A percentile compares a stretch with the other conserved stretches of the same genome.
These are phyloP conservation scores for Thalassiosira mediterranea DNA, from an alignment of 352 stramenopile genomes.

Conservation along the genomic window DNA sequence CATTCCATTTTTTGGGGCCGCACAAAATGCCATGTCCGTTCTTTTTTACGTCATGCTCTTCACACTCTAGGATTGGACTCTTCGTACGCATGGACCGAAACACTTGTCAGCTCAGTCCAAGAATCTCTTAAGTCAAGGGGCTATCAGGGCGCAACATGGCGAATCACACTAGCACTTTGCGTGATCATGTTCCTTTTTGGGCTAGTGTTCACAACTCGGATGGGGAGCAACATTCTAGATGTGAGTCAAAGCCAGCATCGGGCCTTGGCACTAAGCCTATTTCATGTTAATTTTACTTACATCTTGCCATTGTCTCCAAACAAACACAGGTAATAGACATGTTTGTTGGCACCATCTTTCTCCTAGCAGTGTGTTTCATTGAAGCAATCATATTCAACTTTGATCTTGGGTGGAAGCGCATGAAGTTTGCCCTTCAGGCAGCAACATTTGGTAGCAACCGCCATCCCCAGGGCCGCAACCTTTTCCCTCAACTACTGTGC, in stretches of 20 bases:
- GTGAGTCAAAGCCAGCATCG: too few species aligned
- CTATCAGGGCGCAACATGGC: neutral
- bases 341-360: conserved; percentile 22
- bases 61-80: conserved; percentile 17
- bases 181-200: conserved; percentile 18
- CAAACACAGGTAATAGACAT: too few species aligned
- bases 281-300: too few species aligned
- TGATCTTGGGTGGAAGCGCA: conserved; percentile 4
- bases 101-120: conserved; percentile 11
- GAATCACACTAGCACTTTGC: conserved; percentile 9
- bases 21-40: conserved; percentile 18
- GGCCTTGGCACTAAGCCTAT: too few species aligned
- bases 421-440: conserved; percentile 9
- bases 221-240: conserved; percentile 9
- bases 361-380: conserved; percentile 1
- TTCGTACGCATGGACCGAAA: conserved; percentile 17
- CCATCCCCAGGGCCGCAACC: neutral
- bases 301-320: too few species aligned
- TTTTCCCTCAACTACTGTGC: conserved; percentile 15
- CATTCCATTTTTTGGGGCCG: conserved; percentile 10
- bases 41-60: conserved; percentile 26
- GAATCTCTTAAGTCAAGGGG: conserved; percentile 7
- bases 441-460: conserved; percentile 17
- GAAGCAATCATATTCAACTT: conserved; percentile 18
- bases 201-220: conserved; percentile 11